Evolutionary conservation across 441 rosid species (phyloP).

Genomic region (Hura crepitans): DNA sequence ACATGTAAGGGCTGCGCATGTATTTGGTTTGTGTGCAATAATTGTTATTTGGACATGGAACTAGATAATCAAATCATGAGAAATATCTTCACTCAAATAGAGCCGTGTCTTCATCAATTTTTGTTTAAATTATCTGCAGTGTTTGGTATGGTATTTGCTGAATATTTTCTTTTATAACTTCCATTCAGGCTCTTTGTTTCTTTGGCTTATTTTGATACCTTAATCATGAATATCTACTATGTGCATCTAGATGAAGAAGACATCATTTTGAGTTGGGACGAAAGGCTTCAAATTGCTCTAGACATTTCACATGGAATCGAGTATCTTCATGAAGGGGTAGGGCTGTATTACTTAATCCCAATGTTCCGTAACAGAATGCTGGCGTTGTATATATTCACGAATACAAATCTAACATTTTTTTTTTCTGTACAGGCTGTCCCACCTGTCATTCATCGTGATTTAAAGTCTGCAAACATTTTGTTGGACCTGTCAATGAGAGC

Average conservation of each 20-base stretch:
- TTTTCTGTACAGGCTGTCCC: constrained; percentile 73
- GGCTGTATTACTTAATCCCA: constrained; percentile 14
- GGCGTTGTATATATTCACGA: not conserved
- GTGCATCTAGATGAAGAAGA: constrained; percentile 45
- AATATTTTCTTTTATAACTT: not conserved
- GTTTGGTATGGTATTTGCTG: not conserved
- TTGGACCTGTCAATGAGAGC: constrained; percentile 91
- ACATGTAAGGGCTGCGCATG: too few species aligned
- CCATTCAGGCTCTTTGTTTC: not conserved
- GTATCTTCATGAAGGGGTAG: constrained; percentile 97
- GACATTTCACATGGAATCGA: constrained; percentile 94
- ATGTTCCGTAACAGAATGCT: constrained; percentile 11
- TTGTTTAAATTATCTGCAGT: not conserved
- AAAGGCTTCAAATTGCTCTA: constrained; percentile 77
- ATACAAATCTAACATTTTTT: constrained; percentile 15
- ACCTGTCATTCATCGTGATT: constrained; percentile 87
- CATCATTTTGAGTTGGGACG: constrained; percentile 65
- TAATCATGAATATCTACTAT: constrained; percentile 15
- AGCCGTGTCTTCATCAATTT: not conserved
- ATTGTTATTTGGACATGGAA: not conserved
- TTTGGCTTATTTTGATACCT: not conserved
- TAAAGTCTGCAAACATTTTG: constrained; percentile 92
- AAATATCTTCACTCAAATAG: not conserved
- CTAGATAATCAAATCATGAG: not conserved
- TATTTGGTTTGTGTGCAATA: too few species aligned